Evolutionary conservation across 2,329 filamentous ascomycete genomes (phyloP).

Genomic region (Harringtonia lauricola): DNA sequence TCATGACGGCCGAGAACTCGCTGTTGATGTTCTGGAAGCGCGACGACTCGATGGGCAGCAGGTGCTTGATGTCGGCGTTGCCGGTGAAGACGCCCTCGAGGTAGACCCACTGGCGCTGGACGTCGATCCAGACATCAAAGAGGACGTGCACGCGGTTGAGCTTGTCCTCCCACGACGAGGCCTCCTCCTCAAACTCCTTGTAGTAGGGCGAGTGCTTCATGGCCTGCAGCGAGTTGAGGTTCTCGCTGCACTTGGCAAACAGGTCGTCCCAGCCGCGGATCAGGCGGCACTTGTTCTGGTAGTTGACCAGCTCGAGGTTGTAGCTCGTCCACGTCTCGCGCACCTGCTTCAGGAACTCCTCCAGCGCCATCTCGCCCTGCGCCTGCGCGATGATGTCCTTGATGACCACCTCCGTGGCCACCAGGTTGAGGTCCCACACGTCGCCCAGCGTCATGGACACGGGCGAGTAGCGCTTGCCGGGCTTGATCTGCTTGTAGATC

Average conservation of each 20-base stretch:
- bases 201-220: slow-evolving; percentile 99
- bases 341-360: slow-evolving; percentile 94
- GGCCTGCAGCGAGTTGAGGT: slow-evolving; percentile 91
- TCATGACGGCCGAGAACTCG: slow-evolving; percentile 98
- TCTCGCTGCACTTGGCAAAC: slow-evolving; percentile 96
- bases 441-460: slow-evolving; percentile 95
- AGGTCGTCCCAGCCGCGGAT: slow-evolving; percentile 98
- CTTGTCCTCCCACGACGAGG: slow-evolving; percentile 93
- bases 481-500: slow-evolving; percentile 92
- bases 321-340: slow-evolving; percentile 97
- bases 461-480: slow-evolving; percentile 85
- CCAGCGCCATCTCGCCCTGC: slow-evolving; percentile 94
- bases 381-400: slow-evolving; percentile 91
- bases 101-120: slow-evolving; percentile 99
- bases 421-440: slow-evolving; percentile 93
- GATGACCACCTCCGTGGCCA: slow-evolving; percentile 77
- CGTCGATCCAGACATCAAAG: slow-evolving; percentile 99
- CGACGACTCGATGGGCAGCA: slow-evolving; percentile 90
- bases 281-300: slow-evolving; percentile 94
- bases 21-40: slow-evolving; percentile 99
- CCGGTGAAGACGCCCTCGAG: slow-evolving; percentile 97
- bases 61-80: slow-evolving; percentile 96
- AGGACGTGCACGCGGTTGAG: slow-evolving; percentile 93
- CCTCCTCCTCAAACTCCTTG: slow-evolving; percentile 98
- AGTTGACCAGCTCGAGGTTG: slow-evolving; percentile 84